Evolutionary conservation across 768 basidiomycete species (phyloP).

Genomic region (Tylopilus vinaceipallidus): DNA sequence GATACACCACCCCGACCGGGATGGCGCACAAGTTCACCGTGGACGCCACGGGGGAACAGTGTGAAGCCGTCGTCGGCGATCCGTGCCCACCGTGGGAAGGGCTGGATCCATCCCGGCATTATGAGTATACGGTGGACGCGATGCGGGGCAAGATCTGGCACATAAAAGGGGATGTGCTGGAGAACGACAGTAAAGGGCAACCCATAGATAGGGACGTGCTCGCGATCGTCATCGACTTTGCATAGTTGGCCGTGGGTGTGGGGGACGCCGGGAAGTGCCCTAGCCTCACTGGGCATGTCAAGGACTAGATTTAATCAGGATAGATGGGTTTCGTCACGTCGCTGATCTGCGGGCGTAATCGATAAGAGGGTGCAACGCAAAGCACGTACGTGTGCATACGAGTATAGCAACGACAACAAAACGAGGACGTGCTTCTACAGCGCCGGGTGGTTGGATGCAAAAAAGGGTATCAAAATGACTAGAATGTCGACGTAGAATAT

Average conservation of each 20-base stretch:
- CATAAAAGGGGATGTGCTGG: conserved; percentile 3
- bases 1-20: not conserved
- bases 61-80: conserved; percentile 13
- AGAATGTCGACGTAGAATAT: too few relatives aligned
- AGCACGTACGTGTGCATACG: not conserved
- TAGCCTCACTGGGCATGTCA: too few relatives aligned
- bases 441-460: not conserved
- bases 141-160: conserved; percentile 14
- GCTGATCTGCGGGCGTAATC: not conserved
- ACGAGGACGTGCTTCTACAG: not conserved
- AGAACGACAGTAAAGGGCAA: not conserved
- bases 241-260: not conserved
- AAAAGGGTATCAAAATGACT: too few relatives aligned
- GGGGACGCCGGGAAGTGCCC: too few relatives aligned
- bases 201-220: conserved; percentile 4
- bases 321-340: not conserved
- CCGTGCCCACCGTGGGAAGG: conserved; percentile 4
- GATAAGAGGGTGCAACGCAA: not conserved
- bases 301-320: too few relatives aligned
- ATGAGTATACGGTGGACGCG: conserved; percentile 13
- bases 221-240: conserved; percentile 12
- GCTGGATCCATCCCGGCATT: not conserved
- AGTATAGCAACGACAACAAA: not conserved
- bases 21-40: conserved; percentile 14
- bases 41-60: conserved; percentile 17